Evolutionary conservation across 75 land plant species (phyloP).

Genomic region (Cupressus sempervirens): DNA sequence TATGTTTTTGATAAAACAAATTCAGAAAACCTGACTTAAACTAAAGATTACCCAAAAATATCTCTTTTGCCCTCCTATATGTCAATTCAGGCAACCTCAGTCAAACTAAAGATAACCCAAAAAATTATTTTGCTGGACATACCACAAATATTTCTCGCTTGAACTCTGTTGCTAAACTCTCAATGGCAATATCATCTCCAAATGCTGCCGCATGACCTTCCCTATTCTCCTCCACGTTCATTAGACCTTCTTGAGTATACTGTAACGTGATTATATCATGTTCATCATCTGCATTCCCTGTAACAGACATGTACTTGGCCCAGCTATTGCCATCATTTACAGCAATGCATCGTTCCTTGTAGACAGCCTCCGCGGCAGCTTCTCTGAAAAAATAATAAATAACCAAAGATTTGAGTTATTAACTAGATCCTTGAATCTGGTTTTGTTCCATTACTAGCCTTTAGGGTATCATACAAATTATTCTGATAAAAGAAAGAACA

Average conservation of each 20-base stretch:
- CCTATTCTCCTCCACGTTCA: constrained; percentile 70
- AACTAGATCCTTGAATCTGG: background rate
- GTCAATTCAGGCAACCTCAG: too few species aligned
- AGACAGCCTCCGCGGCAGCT: constrained; percentile 73
- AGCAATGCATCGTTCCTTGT: constrained; percentile 75
- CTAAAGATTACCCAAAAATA: too few species aligned
- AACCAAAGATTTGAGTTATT: background rate
- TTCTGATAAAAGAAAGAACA: background rate
- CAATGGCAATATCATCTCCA: constrained; percentile 90
- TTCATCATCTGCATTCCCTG: constrained; percentile 70
- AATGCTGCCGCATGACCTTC: constrained; percentile 83
- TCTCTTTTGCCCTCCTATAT: too few species aligned
- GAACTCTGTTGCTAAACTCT: constrained; percentile 81
- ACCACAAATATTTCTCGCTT: constrained; percentile 85
- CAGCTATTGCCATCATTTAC: constrained; percentile 69
- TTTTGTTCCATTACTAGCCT: background rate
- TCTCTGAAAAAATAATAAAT: constrained; percentile 28
- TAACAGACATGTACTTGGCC: constrained; percentile 91
- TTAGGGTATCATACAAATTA: background rate
- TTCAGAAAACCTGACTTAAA: too few species aligned
- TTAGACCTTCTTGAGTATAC: constrained; percentile 82
- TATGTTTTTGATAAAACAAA: too few species aligned
- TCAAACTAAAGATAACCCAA: too few species aligned
- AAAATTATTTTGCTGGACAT: background rate
- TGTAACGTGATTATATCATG: constrained; percentile 77